These are phyloP conservation scores for Penicillium parvum DNA, from an alignment of 495 filamentous ascomycete species.

Conservation along the genomic window DNA sequence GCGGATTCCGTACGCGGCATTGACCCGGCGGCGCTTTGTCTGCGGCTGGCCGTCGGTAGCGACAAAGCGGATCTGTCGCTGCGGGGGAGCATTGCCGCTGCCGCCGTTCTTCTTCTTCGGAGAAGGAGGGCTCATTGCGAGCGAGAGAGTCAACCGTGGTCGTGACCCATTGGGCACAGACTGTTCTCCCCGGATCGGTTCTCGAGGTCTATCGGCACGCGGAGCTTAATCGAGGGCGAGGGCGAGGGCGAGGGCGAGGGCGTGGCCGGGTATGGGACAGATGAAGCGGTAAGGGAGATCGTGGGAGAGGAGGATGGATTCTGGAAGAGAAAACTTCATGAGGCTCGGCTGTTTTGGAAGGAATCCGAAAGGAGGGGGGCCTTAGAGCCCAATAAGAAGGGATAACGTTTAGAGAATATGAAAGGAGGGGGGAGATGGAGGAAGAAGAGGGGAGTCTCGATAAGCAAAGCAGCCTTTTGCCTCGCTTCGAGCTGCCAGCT, in stretches of 20 bases:
- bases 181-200: background rate
- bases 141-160: conserved; percentile 36
- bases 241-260: background rate
- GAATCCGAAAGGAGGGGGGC: conserved; percentile 6
- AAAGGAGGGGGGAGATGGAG: background rate
- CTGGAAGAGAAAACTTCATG: conserved; percentile 15
- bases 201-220: background rate
- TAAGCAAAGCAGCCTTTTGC: background rate
- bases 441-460: conserved; percentile 1
- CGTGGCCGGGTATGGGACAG: conserved; percentile 8
- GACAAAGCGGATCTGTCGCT: conserved; percentile 67
- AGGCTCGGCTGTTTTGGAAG: conserved; percentile 1
- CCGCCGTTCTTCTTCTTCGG: conserved; percentile 41
- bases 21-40: conserved; percentile 74
- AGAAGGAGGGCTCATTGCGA: conserved; percentile 47
- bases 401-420: conserved; percentile 1
- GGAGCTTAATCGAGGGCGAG: conserved; percentile 3
- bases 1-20: conserved; percentile 62
- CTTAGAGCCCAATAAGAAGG: conserved; percentile 21
- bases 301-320: conserved; percentile 10
- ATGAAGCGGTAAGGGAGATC: conserved; percentile 14
- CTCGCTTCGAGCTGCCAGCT: too few species aligned
- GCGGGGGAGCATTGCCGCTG: conserved; percentile 34
- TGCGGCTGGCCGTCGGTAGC: conserved; percentile 78
- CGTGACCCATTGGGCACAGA: conserved; percentile 38